phyloP scores from a whole-genome alignment of 1,284 basidiomycete species.

The Cutaneotrichosporon sp. region DNA sequence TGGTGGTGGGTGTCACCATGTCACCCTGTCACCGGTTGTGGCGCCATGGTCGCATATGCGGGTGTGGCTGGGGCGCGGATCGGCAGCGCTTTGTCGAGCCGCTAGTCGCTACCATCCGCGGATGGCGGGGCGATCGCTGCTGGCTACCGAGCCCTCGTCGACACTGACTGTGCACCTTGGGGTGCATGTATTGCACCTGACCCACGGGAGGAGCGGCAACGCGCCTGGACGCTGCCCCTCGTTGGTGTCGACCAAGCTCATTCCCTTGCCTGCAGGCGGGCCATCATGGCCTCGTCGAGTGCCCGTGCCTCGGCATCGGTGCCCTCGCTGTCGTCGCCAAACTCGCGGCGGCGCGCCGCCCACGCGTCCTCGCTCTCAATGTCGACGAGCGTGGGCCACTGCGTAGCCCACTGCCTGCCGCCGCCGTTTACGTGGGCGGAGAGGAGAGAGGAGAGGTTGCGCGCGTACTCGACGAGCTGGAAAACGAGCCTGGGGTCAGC shows the following conservation, averaged over 20 bases:
- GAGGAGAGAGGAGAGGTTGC: conserved; percentile 66
- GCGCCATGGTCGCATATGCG: background rate
- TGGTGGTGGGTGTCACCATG: background rate
- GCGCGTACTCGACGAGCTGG: conserved; percentile 91
- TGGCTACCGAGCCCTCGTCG: background rate
- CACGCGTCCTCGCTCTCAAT: conserved; percentile 76
- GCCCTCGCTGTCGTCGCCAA: conserved; percentile 59
- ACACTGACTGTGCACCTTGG: background rate
- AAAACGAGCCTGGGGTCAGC: conserved; percentile 74
- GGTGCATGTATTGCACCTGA: background rate
- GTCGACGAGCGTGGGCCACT: conserved; percentile 55
- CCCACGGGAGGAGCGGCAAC: background rate
- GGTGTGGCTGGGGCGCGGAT: background rate
- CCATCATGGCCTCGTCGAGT: conserved; percentile 42
- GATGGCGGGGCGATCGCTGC: background rate
- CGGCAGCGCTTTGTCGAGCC: background rate
- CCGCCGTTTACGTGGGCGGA: conserved; percentile 47
- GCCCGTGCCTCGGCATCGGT: conserved; percentile 37
- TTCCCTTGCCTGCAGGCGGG: background rate
- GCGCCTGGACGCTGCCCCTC: background rate
- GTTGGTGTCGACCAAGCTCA: background rate
- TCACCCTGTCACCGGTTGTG: background rate
- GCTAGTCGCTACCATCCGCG: background rate
- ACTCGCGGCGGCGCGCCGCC: conserved; percentile 66
- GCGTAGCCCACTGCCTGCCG: conserved; percentile 27